Conservation (phyloP, 345 rosid species). For the Acer saccharum region DNA sequence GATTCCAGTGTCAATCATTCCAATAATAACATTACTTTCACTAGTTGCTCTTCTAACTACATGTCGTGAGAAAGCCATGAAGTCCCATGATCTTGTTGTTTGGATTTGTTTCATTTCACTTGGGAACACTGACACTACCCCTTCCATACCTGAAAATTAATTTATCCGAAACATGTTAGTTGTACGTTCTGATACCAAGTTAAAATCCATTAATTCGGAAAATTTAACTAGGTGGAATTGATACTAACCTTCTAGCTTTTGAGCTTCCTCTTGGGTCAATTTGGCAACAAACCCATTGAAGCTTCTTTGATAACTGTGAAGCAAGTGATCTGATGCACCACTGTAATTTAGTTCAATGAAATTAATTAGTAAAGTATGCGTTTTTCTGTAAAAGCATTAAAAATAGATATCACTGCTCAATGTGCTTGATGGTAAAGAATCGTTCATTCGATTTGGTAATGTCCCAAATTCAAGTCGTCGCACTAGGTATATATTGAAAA, state of each 20-base stretch:
- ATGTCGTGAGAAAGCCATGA: slow-evolving; percentile 46
- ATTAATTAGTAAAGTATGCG: neutral
- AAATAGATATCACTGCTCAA: no score
- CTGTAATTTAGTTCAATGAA: slow-evolving; percentile 19
- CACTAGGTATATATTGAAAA: no score
- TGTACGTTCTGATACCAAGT: neutral
- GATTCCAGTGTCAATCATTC: slow-evolving; percentile 56
- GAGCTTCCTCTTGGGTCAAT: slow-evolving; percentile 37
- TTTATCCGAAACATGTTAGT: neutral
- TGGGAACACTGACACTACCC: slow-evolving; percentile 60
- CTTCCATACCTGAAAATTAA: slow-evolving; percentile 40
- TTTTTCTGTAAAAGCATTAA: no score
- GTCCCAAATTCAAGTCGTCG: no score
- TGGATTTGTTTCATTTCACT: slow-evolving; percentile 45
- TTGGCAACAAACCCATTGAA: slow-evolving; percentile 62
- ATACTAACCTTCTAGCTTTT: slow-evolving; percentile 33
- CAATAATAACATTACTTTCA: slow-evolving; percentile 45
- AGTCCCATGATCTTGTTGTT: slow-evolving; percentile 61
- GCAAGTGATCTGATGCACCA: slow-evolving; percentile 38
- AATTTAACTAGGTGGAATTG: neutral
- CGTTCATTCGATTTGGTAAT: no score
- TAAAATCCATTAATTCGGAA: neutral
- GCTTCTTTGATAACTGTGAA: slow-evolving; percentile 49
- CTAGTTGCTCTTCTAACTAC: slow-evolving; percentile 23
- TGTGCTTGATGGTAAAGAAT: no score